phyloP scores from a whole-genome alignment of 192 early-diverging fungal species.

The Dissophora ornata region DNA sequence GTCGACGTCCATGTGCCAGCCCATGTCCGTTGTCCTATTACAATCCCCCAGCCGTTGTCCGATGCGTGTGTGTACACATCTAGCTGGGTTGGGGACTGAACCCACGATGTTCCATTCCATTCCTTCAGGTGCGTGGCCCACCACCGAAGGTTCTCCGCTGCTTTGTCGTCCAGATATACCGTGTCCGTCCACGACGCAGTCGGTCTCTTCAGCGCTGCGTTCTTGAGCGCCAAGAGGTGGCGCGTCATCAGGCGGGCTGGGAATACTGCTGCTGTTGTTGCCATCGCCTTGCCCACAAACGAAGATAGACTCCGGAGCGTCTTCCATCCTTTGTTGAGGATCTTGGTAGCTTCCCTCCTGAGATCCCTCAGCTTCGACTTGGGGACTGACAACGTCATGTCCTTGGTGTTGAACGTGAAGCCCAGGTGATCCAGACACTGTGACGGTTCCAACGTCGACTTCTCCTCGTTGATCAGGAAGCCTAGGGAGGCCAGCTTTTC shows the following conservation, averaged over 20 bases:
- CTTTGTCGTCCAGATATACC: not conserved
- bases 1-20: slow-evolving; percentile 4
- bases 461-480: slow-evolving; percentile 23
- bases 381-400: slow-evolving; percentile 32
- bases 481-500: slow-evolving; percentile 16
- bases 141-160: slow-evolving; percentile 6
- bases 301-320: slow-evolving; percentile 30
- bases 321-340: slow-evolving; percentile 9
- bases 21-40: not conserved
- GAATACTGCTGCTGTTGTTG: slow-evolving; percentile 37
- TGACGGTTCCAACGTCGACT: slow-evolving; percentile 17
- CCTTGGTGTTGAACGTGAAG: slow-evolving; percentile 20
- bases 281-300: slow-evolving; percentile 26
- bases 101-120: slow-evolving; percentile 35
- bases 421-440: slow-evolving; percentile 26
- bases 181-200: slow-evolving; percentile 7
- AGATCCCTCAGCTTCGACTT: slow-evolving; percentile 36
- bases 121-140: not conserved
- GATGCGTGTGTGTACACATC: slow-evolving; percentile 37
- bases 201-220: slow-evolving; percentile 4
- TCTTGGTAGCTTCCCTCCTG: slow-evolving; percentile 25
- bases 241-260: slow-evolving; percentile 41
- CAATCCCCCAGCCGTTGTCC: slow-evolving; percentile 32
- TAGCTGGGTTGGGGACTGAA: slow-evolving; percentile 18
- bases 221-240: slow-evolving; percentile 38